Conservation (phyloP, 148 eudicot species). For the Gaultheria prostrata region DNA sequence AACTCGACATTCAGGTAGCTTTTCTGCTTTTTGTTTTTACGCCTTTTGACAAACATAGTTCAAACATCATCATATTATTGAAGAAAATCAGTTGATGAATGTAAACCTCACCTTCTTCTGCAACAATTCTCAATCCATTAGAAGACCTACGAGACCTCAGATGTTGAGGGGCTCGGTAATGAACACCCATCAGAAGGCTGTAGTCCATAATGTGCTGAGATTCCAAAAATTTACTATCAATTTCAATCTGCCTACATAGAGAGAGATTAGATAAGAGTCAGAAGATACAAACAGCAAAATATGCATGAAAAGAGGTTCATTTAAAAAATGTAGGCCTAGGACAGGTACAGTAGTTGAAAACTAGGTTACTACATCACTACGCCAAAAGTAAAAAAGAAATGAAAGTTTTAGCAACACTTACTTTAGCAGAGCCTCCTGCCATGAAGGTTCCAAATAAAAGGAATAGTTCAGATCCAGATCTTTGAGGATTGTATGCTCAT, state of each 20-base stretch:
- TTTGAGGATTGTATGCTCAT: slow-evolving; percentile 91
- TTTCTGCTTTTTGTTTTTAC: background rate
- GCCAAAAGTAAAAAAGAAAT: background rate
- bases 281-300: slow-evolving; percentile 3
- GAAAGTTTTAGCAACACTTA: slow-evolving; percentile 34
- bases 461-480: slow-evolving; percentile 89
- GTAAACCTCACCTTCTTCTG: slow-evolving; percentile 65
- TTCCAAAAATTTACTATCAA: slow-evolving; percentile 87
- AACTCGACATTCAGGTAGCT: background rate
- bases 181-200: slow-evolving; percentile 72
- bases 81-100: background rate
- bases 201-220: slow-evolving; percentile 73
- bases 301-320: background rate
- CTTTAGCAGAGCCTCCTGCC: slow-evolving; percentile 74
- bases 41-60: background rate
- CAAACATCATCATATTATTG: background rate
- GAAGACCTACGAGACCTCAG: slow-evolving; percentile 49
- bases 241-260: slow-evolving; percentile 82
- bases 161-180: slow-evolving; percentile 89
- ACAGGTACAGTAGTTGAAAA: background rate
- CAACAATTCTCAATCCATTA: slow-evolving; percentile 67
- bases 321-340: background rate
- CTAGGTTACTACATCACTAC: background rate
- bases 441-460: slow-evolving; percentile 94
- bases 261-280: background rate